phyloP scores from a whole-genome alignment of 306 rosid genomes.

The Hippophae gyantsensis region DNA sequence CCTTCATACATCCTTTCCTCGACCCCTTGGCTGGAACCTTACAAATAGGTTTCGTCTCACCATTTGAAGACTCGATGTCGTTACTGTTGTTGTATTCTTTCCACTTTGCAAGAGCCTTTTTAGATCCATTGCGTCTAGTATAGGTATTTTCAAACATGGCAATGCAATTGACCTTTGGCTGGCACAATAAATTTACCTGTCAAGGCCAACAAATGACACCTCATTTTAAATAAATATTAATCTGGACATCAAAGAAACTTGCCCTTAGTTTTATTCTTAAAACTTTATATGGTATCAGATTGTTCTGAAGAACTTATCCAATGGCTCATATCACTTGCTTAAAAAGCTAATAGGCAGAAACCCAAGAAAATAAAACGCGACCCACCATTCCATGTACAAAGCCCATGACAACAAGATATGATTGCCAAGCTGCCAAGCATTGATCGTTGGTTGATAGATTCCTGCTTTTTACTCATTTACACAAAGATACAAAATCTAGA shows the following conservation, averaged over 20 bases:
- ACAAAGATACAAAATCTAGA: too few relatives aligned
- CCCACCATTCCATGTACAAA: background rate
- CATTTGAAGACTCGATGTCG: conserved; percentile 37
- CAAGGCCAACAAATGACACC: conserved; percentile 10
- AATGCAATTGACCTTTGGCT: conserved; percentile 31
- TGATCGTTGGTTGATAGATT: too few relatives aligned
- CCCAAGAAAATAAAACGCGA: background rate
- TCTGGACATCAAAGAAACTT: too few relatives aligned
- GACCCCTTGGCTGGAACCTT: conserved; percentile 85
- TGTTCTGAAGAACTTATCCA: conserved; percentile 3
- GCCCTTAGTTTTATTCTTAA: too few relatives aligned
- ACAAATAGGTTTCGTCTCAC: conserved; percentile 36
- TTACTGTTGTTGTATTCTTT: conserved; percentile 41
- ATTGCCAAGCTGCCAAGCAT: too few relatives aligned
- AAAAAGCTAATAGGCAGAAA: background rate
- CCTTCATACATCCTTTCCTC: conserved; percentile 87
- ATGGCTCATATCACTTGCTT: background rate
- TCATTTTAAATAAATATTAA: background rate
- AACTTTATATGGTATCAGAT: background rate
- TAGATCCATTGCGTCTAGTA: conserved; percentile 49
- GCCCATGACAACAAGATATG: too few relatives aligned
- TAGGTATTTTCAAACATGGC: conserved; percentile 34
- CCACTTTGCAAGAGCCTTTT: conserved; percentile 56
- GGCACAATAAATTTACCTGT: conserved; percentile 27
- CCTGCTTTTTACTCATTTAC: too few relatives aligned